Base-by-base conservation (phyloP, 148 eudicot genomes). In the Vaccinium myrtillus region DNA sequence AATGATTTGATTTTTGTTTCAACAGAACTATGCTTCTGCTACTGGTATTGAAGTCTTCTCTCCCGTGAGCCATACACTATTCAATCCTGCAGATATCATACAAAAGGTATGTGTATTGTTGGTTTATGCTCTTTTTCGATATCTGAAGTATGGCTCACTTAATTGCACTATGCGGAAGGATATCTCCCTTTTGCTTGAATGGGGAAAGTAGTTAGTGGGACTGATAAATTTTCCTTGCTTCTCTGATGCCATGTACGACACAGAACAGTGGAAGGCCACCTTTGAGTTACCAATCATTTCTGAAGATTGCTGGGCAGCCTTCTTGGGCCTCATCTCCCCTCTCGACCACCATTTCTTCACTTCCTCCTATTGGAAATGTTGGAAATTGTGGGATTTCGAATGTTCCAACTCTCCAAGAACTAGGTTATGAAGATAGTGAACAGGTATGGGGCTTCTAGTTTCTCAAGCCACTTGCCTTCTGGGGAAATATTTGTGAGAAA, bases 261-360 rank as follows among this genome's bases (percentile, higher is more conserved):
- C 84, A 96, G 98, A 96, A 96, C 83, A 93, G 91, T 79, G 98
- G 98, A 32, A 95, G 82, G 87, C 95, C 98, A 76, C 98, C 98
- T 56, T 81, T 88, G 87, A 94, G 88, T 30, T 94, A 94, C 86
- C 97, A 93, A 84, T 92, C 94, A 61, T 94, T 94, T 87, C 70
- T 91, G 81, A 95, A 94, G 90, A 87, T 94, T 83, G 92, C 98
- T 65, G 98, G 96, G 82, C 85, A 92, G 79, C 98, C 98, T 76
- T 83, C 92, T 55, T 95, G 98, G 96, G 87, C 75, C 21, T 86
- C 93, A 16, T 92, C 93, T 56, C 89, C 92, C 18, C 80, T 94
- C 78, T 88, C 93, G 14, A 86, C 85, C 53, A 88, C 91, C 67
- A 46, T 90, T 70, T 74, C 88, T 46, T 74, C 82, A 25, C 92